Evolutionary conservation across 164 flowering plant genomes (phyloP).

Genomic region (Vitis cinerea): DNA sequence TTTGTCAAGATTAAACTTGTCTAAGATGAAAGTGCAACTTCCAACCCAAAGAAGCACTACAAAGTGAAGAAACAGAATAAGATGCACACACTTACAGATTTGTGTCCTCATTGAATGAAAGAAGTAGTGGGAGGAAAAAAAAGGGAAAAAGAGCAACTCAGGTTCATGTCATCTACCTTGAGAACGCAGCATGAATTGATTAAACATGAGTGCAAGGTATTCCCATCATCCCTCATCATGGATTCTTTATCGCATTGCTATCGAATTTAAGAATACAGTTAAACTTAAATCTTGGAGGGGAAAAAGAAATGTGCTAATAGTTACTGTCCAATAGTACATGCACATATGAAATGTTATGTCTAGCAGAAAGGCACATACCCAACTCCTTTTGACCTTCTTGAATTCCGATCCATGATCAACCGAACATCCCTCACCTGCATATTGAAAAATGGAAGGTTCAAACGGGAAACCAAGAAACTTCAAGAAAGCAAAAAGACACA

Average conservation of each 20-base stretch:
- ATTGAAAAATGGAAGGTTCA: conserved; percentile 7
- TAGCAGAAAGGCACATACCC: conserved; percentile 65
- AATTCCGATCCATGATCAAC: conserved; percentile 94
- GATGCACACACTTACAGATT: conserved; percentile 4
- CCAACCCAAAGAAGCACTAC: background rate
- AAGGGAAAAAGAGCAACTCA: conserved; percentile 20
- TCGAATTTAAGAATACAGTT: conserved; percentile 56
- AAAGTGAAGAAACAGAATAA: conserved; percentile 8
- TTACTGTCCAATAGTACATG: conserved; percentile 11
- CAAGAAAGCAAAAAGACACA: background rate
- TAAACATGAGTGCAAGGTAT: conserved; percentile 61
- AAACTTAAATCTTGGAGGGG: conserved; percentile 35
- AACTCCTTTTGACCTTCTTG: conserved; percentile 97
- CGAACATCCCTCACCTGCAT: conserved; percentile 95
- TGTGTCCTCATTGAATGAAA: conserved; percentile 5
- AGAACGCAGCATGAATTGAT: conserved; percentile 62
- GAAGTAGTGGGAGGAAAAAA: conserved; percentile 15
- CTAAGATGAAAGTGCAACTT: background rate
- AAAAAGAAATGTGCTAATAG: conserved; percentile 20
- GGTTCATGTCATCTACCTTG: conserved; percentile 63
- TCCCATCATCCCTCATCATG: conserved; percentile 66
- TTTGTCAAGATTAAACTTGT: conserved; percentile 1
- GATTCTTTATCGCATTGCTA: conserved; percentile 54
- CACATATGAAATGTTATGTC: background rate
- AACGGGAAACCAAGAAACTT: background rate